Evolutionary conservation across 306 rosid genomes (phyloP).

Genomic region (Glycine tomentella): DNA sequence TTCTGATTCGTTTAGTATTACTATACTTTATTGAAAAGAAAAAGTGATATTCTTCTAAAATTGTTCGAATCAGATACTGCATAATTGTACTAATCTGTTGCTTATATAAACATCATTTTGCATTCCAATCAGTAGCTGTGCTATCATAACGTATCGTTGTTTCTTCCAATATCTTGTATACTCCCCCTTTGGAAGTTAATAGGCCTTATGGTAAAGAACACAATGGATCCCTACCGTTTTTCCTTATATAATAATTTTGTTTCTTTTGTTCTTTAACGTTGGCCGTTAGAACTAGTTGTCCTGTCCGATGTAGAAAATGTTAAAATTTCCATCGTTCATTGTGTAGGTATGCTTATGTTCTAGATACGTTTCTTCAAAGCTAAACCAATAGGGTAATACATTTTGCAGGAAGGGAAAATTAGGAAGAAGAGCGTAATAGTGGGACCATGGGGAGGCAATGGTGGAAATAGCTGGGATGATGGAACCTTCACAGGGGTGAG

Average conservation of each 20-base stretch:
- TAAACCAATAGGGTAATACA: no score
- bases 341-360: no score
- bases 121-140: conserved; percentile 7
- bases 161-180: conserved; percentile 2
- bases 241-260: neutral
- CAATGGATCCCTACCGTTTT: neutral
- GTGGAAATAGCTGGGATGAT: conserved; percentile 74
- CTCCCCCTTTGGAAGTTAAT: neutral
- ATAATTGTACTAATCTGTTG: conserved; percentile 1
- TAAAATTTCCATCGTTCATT: no score
- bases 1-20: neutral
- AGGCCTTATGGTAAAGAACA: conserved; percentile 44
- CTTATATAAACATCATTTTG: conserved; percentile 29
- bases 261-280: neutral
- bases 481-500: conserved; percentile 66
- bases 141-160: neutral
- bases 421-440: no score
- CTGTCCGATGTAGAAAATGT: no score
- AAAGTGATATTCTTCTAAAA: conserved; percentile 36
- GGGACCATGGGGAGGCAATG: conserved; percentile 49
- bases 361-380: no score
- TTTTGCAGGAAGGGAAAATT: no score
- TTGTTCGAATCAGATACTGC: conserved; percentile 55
- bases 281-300: neutral
- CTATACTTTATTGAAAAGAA: neutral